A percentile compares a stretch with the other conserved stretches of the same genome.
phyloP scores from a whole-genome alignment of 768 basidiomycete species.

The Boletus fagicola region DNA sequence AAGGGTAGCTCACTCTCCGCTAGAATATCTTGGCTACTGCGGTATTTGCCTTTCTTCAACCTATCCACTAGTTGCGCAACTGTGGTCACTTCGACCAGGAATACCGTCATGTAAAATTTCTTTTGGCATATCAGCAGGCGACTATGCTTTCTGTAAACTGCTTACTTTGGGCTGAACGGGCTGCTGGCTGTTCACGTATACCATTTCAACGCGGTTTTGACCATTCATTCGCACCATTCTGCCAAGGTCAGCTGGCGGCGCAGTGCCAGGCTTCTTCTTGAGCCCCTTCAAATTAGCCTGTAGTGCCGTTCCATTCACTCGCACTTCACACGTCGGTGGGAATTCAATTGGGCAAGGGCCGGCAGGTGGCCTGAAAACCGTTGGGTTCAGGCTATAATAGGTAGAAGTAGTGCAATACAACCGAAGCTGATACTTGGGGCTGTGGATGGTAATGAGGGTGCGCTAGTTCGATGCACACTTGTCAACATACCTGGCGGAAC shows the following conservation, averaged over 20 bases:
- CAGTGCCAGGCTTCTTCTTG: conserved; percentile 94
- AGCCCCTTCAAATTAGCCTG: conserved; percentile 81
- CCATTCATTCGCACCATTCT: conserved; percentile 39
- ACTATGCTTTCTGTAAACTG: neutral
- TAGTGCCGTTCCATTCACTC: conserved; percentile 70
- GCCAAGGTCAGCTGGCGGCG: conserved; percentile 79
- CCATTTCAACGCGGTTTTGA: conserved; percentile 77
- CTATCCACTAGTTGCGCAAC: conserved; percentile 69
- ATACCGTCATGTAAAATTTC: conserved; percentile 86
- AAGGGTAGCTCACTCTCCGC: conserved; percentile 55
- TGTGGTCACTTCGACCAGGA: conserved; percentile 76
- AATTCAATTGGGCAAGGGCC: conserved; percentile 82
- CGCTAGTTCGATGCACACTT: conserved; percentile 1
- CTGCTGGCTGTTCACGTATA: conserved; percentile 87
- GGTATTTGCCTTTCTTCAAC: conserved; percentile 66
- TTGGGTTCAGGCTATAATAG: conserved; percentile 54
- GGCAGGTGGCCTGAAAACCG: conserved; percentile 50
- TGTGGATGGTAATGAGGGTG: conserved; percentile 29
- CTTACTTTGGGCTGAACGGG: conserved; percentile 70
- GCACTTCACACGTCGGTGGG: conserved; percentile 87
- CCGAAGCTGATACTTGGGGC: conserved; percentile 74
- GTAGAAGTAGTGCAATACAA: conserved; percentile 86
- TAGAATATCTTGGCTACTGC: conserved; percentile 59
- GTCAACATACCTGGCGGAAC: conserved; percentile 48
- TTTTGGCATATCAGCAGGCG: conserved; percentile 52